Conservation (phyloP, 306 rosid genomes). For the Pterocarpus macrocarpus region DNA sequence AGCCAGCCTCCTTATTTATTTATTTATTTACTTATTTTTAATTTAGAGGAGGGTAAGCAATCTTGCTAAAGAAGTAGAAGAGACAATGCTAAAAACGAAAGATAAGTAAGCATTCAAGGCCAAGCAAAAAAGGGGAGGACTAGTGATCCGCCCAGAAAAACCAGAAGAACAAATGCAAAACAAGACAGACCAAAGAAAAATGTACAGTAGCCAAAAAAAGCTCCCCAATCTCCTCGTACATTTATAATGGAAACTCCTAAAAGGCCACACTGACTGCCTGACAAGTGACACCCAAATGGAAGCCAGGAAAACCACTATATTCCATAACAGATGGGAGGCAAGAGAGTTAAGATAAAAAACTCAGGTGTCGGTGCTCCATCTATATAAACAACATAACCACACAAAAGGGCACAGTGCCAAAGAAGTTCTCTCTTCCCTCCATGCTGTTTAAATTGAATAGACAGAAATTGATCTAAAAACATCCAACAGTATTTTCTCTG, state of each 20-base stretch:
- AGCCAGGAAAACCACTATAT: slow-evolving; percentile 9
- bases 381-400: no score
- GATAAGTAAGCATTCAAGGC: not conserved
- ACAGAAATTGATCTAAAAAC: not conserved
- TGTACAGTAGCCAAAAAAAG: not conserved
- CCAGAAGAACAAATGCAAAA: slow-evolving; percentile 6
- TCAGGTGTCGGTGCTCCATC: no score
- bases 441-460: no score
- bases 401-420: no score
- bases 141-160: not conserved
- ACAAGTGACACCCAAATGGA: slow-evolving; percentile 6
- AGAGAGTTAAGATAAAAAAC: no score
- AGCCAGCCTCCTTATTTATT: slow-evolving; percentile 4
- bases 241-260: slow-evolving; percentile 9
- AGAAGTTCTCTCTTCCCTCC: no score
- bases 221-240: not conserved
- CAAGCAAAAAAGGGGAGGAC: not conserved
- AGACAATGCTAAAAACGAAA: slow-evolving; percentile 25
- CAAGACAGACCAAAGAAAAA: slow-evolving; percentile 7
- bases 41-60: not conserved
- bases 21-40: not conserved
- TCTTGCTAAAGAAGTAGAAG: slow-evolving; percentile 22
- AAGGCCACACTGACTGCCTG: not conserved
- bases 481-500: slow-evolving; percentile 17
- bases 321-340: no score